Evolutionary conservation across 2,329 filamentous ascomycete genomes (phyloP), one percentile per base, ranked within the genome.

Genomic region (Xylariales sp.): DNA sequence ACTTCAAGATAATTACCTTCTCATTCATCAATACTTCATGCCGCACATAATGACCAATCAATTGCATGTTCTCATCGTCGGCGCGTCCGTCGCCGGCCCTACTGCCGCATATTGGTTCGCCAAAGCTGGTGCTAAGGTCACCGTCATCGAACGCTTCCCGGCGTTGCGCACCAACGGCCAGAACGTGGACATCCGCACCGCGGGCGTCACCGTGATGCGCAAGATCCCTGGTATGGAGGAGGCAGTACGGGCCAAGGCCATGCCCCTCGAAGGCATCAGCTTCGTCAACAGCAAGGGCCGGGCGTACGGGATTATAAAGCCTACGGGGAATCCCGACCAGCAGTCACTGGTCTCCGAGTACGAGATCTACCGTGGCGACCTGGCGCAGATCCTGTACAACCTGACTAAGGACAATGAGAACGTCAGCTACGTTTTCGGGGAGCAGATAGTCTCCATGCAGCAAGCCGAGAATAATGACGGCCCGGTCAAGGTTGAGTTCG

Each of bases 311-410:
- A 54, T 53, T 18, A 57, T 67, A 6, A 49, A 42, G 10, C 31
- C 53, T 10, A 62, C 55, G 5, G 60, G 60, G 5, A 46, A 62
- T 38, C 55, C 60, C 2, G 61, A 65, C 14, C 62, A 66, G 38
- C 63, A 68, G 40, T 59, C 60, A 6, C 48, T 74, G 5, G 63
- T 69, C 4, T 65, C 59, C 18, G 69, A 73, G 39, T 71, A 57
- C 38, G 69, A 74, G 49, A 70, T 74, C 30, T 58, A 71, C 45
- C 57, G 69, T 4, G 69, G 66, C 6, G 67, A 73, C 38, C 50
- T 74, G 17, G 56, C 62, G 5, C 47, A 50, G 5, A 57, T 69
- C 5, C 41, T 71, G 1, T 61, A 63, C 40, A 56, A 67, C 8
- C 50, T 59, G 18, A 65, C 61, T n/a, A 61, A 61, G 38, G 47